Conservation (phyloP, 148 eudicot species). For the Cornus kousa region DNA sequence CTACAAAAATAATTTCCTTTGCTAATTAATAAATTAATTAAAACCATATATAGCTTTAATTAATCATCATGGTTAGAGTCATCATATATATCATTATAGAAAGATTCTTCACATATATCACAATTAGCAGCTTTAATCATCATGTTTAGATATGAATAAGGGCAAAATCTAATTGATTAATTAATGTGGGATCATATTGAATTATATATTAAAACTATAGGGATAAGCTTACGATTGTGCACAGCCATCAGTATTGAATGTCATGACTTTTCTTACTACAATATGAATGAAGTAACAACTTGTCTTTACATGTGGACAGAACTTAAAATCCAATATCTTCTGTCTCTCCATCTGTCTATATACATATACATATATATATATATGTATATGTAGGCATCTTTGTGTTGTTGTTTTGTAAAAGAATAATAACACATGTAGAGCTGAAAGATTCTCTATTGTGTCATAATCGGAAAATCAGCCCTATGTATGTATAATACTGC, state of each 20-base stretch:
- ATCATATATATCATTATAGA: too few species aligned
- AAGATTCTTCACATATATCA: too few species aligned
- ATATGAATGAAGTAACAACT: background rate
- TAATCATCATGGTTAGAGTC: too few species aligned
- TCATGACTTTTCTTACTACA: background rate
- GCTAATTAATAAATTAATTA: too few species aligned
- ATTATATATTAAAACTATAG: too few species aligned
- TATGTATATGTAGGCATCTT: too few species aligned
- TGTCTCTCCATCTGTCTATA: too few species aligned
- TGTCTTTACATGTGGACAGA: background rate
- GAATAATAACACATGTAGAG: slow-evolving; percentile 5
- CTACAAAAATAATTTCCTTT: background rate
- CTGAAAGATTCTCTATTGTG: slow-evolving; percentile 11
- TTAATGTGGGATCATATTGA: background rate
- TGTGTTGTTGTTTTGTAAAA: background rate
- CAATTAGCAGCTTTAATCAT: too few species aligned
- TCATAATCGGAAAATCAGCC: background rate
- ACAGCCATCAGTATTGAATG: background rate
- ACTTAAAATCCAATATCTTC: too few species aligned
- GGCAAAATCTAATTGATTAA: background rate
- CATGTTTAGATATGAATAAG: background rate
- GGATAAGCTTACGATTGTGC: background rate
- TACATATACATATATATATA: too few species aligned
- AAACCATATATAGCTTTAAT: too few species aligned
- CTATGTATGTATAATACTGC: background rate